Conservation (phyloP, 331 rosid species). For the Cydonia oblonga region DNA sequence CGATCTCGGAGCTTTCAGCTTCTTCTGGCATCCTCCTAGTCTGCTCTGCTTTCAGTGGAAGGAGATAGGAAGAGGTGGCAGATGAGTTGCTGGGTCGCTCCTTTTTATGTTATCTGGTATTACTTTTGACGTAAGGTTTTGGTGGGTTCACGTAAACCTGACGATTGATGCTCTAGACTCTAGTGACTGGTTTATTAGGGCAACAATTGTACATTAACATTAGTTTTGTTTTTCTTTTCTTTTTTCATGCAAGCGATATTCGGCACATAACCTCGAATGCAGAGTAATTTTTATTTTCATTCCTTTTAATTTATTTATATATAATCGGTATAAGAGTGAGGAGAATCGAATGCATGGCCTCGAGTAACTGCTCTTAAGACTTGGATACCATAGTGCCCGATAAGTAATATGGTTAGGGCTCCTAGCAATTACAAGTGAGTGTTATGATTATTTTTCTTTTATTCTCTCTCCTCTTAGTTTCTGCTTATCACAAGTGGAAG, state of each 20-base stretch:
- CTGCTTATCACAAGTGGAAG: not conserved
- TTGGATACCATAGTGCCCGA: not conserved
- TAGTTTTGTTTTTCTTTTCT: no score
- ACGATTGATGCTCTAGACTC: not conserved
- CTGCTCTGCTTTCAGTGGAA: constrained; percentile 9
- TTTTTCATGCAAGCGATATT: no score
- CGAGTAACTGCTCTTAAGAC: not conserved
- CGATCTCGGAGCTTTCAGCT: constrained; percentile 40
- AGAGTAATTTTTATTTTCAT: not conserved
- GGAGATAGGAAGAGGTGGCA: not conserved
- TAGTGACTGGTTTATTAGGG: not conserved
- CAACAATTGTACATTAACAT: not conserved
- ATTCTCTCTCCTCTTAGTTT: not conserved
- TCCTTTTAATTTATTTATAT: no score
- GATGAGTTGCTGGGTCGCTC: constrained; percentile 14
- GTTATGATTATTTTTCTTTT: not conserved
- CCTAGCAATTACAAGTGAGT: not conserved
- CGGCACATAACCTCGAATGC: not conserved
- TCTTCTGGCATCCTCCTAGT: constrained; percentile 27
- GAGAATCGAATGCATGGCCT: not conserved
- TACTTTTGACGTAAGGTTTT: constrained; percentile 44
- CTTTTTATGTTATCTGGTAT: constrained; percentile 20
- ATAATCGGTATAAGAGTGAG: no score
- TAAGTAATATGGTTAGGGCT: no score
- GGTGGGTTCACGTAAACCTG: constrained; percentile 18